Evolutionary conservation across 2,329 filamentous ascomycete species (phyloP), one percentile per base, ranked within the genome.

Genomic region (Pseudocercospora cruenta): DNA sequence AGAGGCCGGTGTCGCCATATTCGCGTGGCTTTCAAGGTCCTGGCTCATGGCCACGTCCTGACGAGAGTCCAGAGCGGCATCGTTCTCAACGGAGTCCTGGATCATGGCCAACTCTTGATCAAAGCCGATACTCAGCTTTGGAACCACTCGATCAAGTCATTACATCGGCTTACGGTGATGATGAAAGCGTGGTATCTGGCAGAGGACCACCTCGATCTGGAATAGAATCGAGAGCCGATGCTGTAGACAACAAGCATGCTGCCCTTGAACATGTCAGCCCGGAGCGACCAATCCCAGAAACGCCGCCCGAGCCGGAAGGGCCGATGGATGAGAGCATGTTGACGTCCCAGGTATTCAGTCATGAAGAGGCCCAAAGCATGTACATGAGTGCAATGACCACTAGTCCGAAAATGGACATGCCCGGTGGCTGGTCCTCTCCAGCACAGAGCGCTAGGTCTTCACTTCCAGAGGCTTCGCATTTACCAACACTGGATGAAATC

Each of bases 361-460:
- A 93, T 65, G 90, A 93, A 67, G 91, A 94, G 68, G 91, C 91
- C 0, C 89, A 92, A 74, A 95, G 92, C 76, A 91, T 96, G 89
- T 96, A 95, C 72, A 90, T 93, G 88, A 94, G 88, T 73, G 87
- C 86, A 10, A 80, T 88, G 63, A 87, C 84, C 65, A 66, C 70
- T 21, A 71, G 66, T 60, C 66, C 69, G 8, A 69, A 61, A 22
- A 67, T 68, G 57, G 60, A 75, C 45, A 70, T 83, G 51, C 81
- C 81, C 26, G 82, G 81, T 24, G 79, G 78, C 8, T 83, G 82
- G 81, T 77, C 77, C 49, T 78, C 77, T 70, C 76, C 78, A 26
- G 47, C 66, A 6, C 62, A 67, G 10, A 73, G 72, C 54, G 70
- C 68, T n/a, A 62, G 58, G 39, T 71, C 73, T 9, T 59, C 61